These are phyloP conservation scores for Aristolochia californica DNA, from an alignment of 164 flowering plant species.

Conservation along the genomic window DNA sequence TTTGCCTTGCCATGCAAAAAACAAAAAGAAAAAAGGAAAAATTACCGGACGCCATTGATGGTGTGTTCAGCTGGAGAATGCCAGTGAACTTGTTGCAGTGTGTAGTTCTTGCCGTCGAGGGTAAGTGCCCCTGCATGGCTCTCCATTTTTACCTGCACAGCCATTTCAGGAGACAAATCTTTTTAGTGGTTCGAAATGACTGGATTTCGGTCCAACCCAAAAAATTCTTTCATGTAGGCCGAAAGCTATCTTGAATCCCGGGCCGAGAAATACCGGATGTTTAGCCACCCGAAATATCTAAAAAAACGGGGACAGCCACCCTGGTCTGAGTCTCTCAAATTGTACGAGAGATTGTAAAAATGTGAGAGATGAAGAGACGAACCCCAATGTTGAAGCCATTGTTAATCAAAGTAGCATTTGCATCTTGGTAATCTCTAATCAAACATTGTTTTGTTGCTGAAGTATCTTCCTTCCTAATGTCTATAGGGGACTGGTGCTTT, in stretches of 20 bases:
- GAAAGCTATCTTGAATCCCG: too few species aligned
- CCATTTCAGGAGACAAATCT: background rate
- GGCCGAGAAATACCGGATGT: too few species aligned
- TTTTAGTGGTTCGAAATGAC: too few species aligned
- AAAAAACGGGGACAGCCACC: too few species aligned
- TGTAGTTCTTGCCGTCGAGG: slow-evolving; percentile 30
- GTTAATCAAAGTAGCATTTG: slow-evolving; percentile 40
- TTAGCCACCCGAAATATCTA: too few species aligned
- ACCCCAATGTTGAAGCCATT: slow-evolving; percentile 8
- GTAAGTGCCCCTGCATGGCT: slow-evolving; percentile 20
- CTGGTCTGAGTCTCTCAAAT: too few species aligned
- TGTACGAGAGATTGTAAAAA: too few species aligned
- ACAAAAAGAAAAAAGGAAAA: background rate
- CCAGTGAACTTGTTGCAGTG: slow-evolving; percentile 44
- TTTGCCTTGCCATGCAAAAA: background rate
- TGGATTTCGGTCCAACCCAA: too few species aligned
- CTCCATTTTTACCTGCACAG: slow-evolving; percentile 13
- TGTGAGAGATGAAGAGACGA: background rate
- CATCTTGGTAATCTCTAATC: slow-evolving; percentile 24
- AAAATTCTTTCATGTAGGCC: background rate
- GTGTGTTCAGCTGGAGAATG: slow-evolving; percentile 62
- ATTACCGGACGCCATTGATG: slow-evolving; percentile 24
- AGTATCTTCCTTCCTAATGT: slow-evolving; percentile 20
- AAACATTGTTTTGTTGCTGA: slow-evolving; percentile 17
- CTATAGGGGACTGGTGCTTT: slow-evolving; percentile 42